phyloP scores from a whole-genome alignment of 805 yeast genomes.

The Kodamaea hsintzibuensis region DNA sequence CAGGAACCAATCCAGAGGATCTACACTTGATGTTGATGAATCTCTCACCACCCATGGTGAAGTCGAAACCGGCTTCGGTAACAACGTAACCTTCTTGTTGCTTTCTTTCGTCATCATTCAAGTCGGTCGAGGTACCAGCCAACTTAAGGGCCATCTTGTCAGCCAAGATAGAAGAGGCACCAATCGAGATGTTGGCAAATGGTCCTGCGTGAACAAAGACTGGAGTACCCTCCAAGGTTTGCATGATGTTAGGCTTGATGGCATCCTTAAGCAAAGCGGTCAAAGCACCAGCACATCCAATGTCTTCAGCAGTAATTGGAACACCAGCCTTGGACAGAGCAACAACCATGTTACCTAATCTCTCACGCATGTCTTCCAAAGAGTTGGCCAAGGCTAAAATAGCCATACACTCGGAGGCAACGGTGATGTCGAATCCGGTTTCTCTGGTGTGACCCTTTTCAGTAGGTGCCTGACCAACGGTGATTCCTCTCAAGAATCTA shows the following conservation, averaged over 20 bases:
- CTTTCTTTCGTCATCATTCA: constrained; percentile 41
- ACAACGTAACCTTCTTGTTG: constrained; percentile 72
- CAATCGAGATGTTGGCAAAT: constrained; percentile 83
- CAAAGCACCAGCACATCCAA: constrained; percentile 85
- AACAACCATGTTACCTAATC: constrained; percentile 75
- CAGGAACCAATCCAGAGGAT: constrained; percentile 76
- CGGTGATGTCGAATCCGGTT: constrained; percentile 83
- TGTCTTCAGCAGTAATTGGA: constrained; percentile 80
- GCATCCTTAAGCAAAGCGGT: constrained; percentile 82
- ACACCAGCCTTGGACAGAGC: constrained; percentile 68
- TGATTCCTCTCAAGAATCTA: constrained; percentile 74
- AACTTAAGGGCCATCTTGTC: constrained; percentile 80
- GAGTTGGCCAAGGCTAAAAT: constrained; percentile 74
- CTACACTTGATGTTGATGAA: constrained; percentile 81
- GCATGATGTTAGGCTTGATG: constrained; percentile 83
- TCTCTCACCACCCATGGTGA: constrained; percentile 91
- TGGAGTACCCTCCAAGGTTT: constrained; percentile 85
- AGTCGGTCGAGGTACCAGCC: constrained; percentile 62
- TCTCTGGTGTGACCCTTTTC: constrained; percentile 71
- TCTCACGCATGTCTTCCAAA: constrained; percentile 66
- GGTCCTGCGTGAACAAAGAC: constrained; percentile 89
- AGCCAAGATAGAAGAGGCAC: constrained; percentile 82
- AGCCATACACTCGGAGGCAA: constrained; percentile 87
- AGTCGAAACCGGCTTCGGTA: constrained; percentile 88
- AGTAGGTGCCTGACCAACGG: constrained; percentile 80